Evolutionary conservation across 1,284 basidiomycete species (phyloP).

Genomic region (Fomitopsis schrenkii): DNA sequence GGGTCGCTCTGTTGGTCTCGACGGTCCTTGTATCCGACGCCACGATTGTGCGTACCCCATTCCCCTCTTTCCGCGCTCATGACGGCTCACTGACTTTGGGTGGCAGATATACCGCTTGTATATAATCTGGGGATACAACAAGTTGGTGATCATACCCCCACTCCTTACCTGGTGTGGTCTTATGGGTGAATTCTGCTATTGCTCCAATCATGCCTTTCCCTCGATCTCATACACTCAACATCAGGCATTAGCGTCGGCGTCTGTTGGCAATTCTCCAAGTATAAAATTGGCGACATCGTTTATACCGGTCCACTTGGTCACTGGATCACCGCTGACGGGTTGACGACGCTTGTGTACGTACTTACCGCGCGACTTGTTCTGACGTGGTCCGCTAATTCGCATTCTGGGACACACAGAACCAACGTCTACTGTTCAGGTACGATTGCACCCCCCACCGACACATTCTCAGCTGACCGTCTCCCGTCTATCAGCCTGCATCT

Average conservation of each 20-base stretch:
- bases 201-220: background rate
- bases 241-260: background rate
- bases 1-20: slow-evolving; percentile 1
- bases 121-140: slow-evolving; percentile 6
- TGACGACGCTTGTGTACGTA: slow-evolving; percentile 3
- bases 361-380: background rate
- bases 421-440: slow-evolving; percentile 4
- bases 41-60: background rate
- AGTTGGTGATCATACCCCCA: background rate
- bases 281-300: background rate
- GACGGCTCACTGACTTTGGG: background rate
- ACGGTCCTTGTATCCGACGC: slow-evolving; percentile 3
- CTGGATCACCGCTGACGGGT: slow-evolving; percentile 1
- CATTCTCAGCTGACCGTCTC: background rate
- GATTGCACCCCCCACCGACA: background rate
- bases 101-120: slow-evolving; percentile 7
- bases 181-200: background rate
- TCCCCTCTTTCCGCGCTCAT: background rate
- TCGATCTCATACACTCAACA: background rate
- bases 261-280: slow-evolving; percentile 1
- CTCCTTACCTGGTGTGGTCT: slow-evolving; percentile 3
- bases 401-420: background rate
- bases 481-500: background rate
- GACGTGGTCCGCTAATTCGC: background rate
- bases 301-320: background rate